Base-by-base conservation (phyloP, 1,284 basidiomycete species). In the Cryptococcus hybrid region DNA sequence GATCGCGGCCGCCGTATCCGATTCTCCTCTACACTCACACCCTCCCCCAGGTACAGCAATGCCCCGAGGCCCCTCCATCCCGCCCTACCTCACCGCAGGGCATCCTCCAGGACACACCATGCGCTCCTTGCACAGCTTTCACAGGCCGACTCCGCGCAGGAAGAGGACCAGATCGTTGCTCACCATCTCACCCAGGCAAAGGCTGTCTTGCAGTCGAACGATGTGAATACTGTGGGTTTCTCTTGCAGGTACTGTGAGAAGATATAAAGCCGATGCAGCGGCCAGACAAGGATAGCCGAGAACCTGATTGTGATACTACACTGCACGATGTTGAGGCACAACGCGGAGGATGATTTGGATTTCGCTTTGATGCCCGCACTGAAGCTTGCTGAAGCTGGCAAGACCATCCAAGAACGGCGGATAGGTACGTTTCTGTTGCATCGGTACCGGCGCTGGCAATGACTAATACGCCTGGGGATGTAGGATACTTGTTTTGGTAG, bases 91-190 rank as follows among this genome's bases (percentile, higher is more conserved):
- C 18, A 71, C 65, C 9, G 74, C 73, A 5, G 69, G 2, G 73
- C 75, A 4, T 70, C 68, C n/a, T 74, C 71, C 5, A 55, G 73
- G 46, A 62, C 72, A 1, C 75, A 77, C 62, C 71, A 77, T 59
- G 67, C 69, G 5, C 56, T 74, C 30, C 57, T 75, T 7, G 68
- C 65, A 8, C 62, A 55, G 51, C 66, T 75, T 11, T 61, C 74
- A 18, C 63, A 58, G 7, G 66, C 68, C 1, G 37, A 15, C 24
- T 66, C 66, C 5, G 15, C 40, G 7, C 64, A 68, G 36, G 73
- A 70, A 48, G 65, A 69, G 24, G 67, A 73, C n/a, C 60, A 60
- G 24, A 62, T 70, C 37, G 58, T 72, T 0, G 7, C 9, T 0
- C 47, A 50, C 1, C 68, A 73, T 49, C 56, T 74, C 1, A 51